Percentiles rank a stretch among this genome's conserved stretches.
These are phyloP conservation scores for Inonotus obliquus DNA, from an alignment of 1,284 basidiomycete species.

Conservation along the genomic window DNA sequence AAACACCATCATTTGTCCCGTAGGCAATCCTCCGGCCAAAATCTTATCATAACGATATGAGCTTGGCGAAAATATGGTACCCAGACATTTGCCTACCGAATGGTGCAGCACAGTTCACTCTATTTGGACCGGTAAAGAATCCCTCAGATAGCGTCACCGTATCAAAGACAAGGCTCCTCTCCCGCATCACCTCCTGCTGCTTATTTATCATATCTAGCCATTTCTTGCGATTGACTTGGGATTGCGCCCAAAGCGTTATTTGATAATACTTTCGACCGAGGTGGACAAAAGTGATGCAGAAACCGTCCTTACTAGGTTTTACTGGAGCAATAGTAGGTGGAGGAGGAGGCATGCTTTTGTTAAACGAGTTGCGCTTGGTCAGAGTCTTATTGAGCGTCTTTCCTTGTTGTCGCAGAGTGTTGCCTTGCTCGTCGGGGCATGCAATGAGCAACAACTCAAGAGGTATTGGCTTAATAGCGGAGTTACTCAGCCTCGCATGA, in stretches of 20 bases:
- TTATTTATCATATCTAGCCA: constrained; percentile 93
- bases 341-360: constrained; percentile 36
- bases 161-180: constrained; percentile 86
- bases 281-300: constrained; percentile 90
- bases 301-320: constrained; percentile 75
- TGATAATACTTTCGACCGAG: constrained; percentile 93
- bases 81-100: constrained; percentile 62
- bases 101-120: constrained; percentile 92
- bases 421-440: constrained; percentile 62
- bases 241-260: constrained; percentile 90
- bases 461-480: constrained; percentile 80
- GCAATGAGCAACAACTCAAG: constrained; percentile 88
- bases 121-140: constrained; percentile 79
- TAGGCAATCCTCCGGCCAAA: constrained; percentile 88
- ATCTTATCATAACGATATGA: constrained; percentile 39
- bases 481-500: not conserved
- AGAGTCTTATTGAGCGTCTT: constrained; percentile 31
- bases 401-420: constrained; percentile 14
- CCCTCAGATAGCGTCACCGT: constrained; percentile 82
- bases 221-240: constrained; percentile 83
- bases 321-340: constrained; percentile 34
- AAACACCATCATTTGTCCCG: constrained; percentile 96
- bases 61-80: not conserved
- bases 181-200: constrained; percentile 83
- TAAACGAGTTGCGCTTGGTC: constrained; percentile 50